Evolutionary conservation across 257 asterid species (phyloP), one percentile per base, ranked within the genome.

Genomic region (Leonotis leonurus): DNA sequence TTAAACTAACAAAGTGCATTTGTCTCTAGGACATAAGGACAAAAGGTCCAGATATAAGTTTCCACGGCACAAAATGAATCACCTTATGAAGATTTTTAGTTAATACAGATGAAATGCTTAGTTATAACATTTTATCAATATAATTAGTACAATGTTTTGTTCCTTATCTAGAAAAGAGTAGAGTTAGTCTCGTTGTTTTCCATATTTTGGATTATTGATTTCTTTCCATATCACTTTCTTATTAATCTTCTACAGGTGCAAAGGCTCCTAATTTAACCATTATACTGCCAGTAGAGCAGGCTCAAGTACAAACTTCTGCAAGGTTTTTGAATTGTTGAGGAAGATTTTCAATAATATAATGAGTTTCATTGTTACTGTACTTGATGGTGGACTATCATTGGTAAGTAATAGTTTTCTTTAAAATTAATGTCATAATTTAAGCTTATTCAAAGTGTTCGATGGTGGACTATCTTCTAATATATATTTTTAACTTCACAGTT

Each of bases 221-320:
- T 61, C n/a, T 32, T 54, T 16, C 1, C 50, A 14, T 55, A 14
- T 56, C 62, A 32, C 65, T 50, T 45, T 55, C 45, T n/a, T 62
- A 60, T 44, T 17, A n/a, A 75, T 55, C 58, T 52, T 64, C 54
- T 48, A 68, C 85, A 92, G 99, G 99, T 72, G 94, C 79, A 53
- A 89, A 67, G 85, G 55, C 83, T 78, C 97, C 99, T 9, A 89
- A 89, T 72, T 60, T 92, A 77, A 69, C 63, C 45, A 79, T 92
- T 75, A 56, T 86, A 67, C 77, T 92, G 63, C 96, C 96, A 14
- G 26, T 76, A 50, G 94, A 83, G 79, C 67, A 75, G 75, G 62
- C 83, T 32, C 88, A 73, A 67, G 70, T 85, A 64, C 89, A 81
- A 76, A 86, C 88, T 40, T 73, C 88, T 45, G 56, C 67, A 8